Evolutionary conservation across 306 rosid genomes (phyloP), one percentile per base, ranked within the genome.

Genomic region (Abrus precatorius): DNA sequence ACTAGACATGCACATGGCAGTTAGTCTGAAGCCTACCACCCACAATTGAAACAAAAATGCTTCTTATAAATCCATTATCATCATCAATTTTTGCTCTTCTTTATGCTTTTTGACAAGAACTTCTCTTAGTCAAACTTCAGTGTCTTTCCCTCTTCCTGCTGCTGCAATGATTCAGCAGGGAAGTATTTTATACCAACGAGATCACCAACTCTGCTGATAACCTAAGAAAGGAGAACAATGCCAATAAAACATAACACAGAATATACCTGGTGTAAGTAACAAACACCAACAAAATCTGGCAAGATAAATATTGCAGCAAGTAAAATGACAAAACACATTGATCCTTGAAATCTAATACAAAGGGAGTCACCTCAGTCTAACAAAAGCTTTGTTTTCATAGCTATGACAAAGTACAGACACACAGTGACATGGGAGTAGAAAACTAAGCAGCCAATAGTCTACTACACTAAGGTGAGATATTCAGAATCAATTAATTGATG

Each of bases 121-220:
- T 75, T 32, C 69, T 62, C 65, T 68, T 56, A 68, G 11, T 78
- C 82, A 68, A 30, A 78, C 49, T 78, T 78, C 10, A 77, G 8
- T 30, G 56, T 13, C 43, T 60, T 78, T 68, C 27, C 70, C 52
- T 85, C 84, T 14, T 44, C 75, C 48, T 69, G 61, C 76, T 53
- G 87, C 90, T 92, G 88, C 69, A 69, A 50, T 67, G 93, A 90
- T 75, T 86, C 93, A 32, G 93, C 89, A 1, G 93, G 95, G 86
- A 92, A 92, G 88, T 92, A 90, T 70, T 92, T 90, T 83, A 92
- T 90, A 44, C 93, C 94, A 75, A 89, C 89, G 74, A 90, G 27
- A 68, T 92, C 97, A 44, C 97, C 94, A 28, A 92, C 97, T 73
- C 80, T 56, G 57, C 94, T 82, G 67, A 90, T 84, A 68, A 90